These are phyloP conservation scores for Pelomyxa schiedti DNA, from an alignment of 78 protist species.

Conservation along the genomic window DNA sequence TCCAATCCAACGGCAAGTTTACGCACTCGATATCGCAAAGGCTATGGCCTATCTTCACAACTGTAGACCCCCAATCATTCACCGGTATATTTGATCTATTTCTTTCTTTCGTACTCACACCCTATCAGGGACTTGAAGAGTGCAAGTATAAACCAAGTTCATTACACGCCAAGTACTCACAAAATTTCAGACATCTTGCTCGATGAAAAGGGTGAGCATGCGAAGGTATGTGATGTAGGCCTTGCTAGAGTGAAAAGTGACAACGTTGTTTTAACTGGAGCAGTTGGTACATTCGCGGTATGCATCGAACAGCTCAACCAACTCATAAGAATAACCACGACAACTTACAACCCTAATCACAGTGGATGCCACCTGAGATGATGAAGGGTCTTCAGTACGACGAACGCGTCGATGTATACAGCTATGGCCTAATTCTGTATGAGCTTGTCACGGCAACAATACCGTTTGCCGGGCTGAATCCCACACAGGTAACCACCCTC, in stretches of 20 bases:
- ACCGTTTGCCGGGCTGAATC: not conserved
- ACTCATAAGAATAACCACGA: no score
- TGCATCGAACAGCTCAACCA: no score
- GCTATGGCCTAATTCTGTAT: no score
- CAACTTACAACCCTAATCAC: no score
- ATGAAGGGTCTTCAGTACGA: not conserved
- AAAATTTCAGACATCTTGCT: no score
- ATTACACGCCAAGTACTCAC: no score
- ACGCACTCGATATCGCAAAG: not conserved
- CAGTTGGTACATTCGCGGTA: not conserved
- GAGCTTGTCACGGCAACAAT: not conserved
- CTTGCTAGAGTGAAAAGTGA: not conserved
- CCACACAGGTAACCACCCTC: not conserved
- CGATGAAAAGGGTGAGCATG: constrained; percentile 1
- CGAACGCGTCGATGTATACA: not conserved
- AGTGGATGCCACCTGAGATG: not conserved
- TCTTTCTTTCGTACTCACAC: no score
- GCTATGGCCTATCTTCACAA: not conserved
- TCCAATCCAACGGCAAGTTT: not conserved
- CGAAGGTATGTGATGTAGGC: not conserved
- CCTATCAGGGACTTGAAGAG: no score
- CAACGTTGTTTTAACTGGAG: not conserved
- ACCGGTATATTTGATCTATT: constrained; percentile 17
- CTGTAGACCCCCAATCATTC: not conserved
- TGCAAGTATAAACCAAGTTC: no score